Evolutionary conservation across 768 basidiomycete species (phyloP).

Genomic region (Mycena pura): DNA sequence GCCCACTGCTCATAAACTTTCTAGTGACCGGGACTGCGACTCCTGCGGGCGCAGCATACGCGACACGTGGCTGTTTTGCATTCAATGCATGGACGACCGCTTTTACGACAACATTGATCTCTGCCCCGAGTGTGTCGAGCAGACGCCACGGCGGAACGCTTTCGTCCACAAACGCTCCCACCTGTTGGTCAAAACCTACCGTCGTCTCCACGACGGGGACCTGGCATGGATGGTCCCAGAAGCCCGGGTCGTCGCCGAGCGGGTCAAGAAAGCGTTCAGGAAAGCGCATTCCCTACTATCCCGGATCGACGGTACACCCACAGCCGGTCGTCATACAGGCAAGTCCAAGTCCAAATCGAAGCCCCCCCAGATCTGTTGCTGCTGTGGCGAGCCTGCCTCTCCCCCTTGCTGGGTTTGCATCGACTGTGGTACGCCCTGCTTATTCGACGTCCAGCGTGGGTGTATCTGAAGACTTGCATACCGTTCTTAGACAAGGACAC

Average conservation of each 20-base stretch:
- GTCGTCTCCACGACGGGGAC: constrained; percentile 18
- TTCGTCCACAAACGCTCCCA: constrained; percentile 14
- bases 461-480: no score
- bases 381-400: neutral
- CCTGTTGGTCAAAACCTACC: constrained; percentile 10
- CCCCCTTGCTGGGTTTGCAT: constrained; percentile 6
- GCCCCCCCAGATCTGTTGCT: neutral
- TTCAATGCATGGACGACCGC: constrained; percentile 22
- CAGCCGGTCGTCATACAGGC: no score
- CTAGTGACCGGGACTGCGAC: constrained; percentile 7
- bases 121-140: constrained; percentile 11
- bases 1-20: neutral
- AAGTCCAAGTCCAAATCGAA: no score
- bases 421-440: constrained; percentile 1
- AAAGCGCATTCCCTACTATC: neutral
- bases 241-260: constrained; percentile 12
- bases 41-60: constrained; percentile 11
- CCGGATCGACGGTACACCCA: no score
- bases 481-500: neutral
- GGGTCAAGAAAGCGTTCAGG: constrained; percentile 5
- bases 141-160: neutral
- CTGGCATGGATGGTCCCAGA: constrained; percentile 17
- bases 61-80: constrained; percentile 5
- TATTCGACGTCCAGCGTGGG: neutral
- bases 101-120: constrained; percentile 1